Evolutionary conservation across 2,329 filamentous ascomycete genomes (phyloP), one percentile per base, ranked within the genome.

Genomic region (Ophiostoma sp.): DNA sequence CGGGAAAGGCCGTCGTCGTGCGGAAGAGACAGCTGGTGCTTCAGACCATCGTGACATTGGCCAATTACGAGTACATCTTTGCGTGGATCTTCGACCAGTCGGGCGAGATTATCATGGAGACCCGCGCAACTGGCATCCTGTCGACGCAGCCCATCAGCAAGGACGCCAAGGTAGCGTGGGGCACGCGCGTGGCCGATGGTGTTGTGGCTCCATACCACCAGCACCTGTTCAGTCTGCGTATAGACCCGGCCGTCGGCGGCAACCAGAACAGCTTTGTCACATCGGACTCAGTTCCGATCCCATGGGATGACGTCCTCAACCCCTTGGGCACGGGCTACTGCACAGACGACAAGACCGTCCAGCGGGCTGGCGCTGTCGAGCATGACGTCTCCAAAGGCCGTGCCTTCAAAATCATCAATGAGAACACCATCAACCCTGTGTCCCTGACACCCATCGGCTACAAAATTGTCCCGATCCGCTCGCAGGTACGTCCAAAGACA

Each of bases 141-240:
- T 85, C 82, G 12, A 84, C 86, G 1, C 82, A 85, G 27, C 82
- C 84, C 70, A 87, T 89, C 69, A 83, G 86, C 69, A 74, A 79
- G 3, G 83, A 77, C 73, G 83, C 84, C 71, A 84, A 81, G 73
- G 41, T 84, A 72, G 73, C 75, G 2, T 89, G 82, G 74, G 87
- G 87, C n/a, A 89, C 84, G 69, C 79, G 89, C 0, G 87, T 91
- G 1, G 80, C 81, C 0, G 83, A 85, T 0, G 88, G 88, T 0
- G 84, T 87, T 0, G 77, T 90, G 2, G 89, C 88, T 0, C 86
- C 87, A 69, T 87, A 89, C 75, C 88, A 91, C 72, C 89, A 91
- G 74, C 88, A 91, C 76, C 81, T 91, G 52, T 90, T 91, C 74
- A 83, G 80, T 27, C 77, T 86, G 47, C 82, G 88, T 0, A 85